Percentiles rank a stretch among this genome's conserved stretches.
These are phyloP conservation scores for Suaeda aralocaspica DNA, from an alignment of 148 eudicot species.

Conservation along the genomic window DNA sequence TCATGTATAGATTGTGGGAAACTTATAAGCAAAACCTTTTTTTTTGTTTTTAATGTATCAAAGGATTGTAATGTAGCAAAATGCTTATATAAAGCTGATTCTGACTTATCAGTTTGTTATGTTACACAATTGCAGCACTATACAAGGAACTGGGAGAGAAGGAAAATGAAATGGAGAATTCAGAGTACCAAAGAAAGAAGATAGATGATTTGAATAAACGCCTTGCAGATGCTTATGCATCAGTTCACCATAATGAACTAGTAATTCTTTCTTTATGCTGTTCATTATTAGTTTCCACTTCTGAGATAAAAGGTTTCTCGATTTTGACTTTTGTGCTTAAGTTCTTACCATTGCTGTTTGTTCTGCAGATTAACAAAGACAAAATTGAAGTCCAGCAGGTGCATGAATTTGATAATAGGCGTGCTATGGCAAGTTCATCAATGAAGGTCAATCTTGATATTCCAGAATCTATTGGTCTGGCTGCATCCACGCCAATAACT, in stretches of 20 bases:
- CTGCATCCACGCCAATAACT: constrained; percentile 34
- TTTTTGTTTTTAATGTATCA: neutral
- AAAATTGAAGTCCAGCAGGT: constrained; percentile 48
- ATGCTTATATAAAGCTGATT: neutral
- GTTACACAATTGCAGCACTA: constrained; percentile 46
- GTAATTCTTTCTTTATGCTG: constrained; percentile 40
- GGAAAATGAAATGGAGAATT: constrained; percentile 65
- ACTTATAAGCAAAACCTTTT: neutral
- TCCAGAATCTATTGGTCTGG: constrained; percentile 85
- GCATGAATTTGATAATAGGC: constrained; percentile 54
- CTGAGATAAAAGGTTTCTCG: neutral
- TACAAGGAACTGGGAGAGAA: constrained; percentile 76
- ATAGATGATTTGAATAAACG: constrained; percentile 64
- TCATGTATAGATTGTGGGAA: neutral
- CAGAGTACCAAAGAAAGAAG: constrained; percentile 66
- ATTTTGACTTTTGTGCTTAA: neutral
- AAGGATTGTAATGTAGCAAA: neutral
- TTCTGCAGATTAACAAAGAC: constrained; percentile 49
- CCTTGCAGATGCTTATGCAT: constrained; percentile 64
- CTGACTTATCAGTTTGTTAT: neutral
- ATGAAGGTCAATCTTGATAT: constrained; percentile 68
- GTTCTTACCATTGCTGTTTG: neutral
- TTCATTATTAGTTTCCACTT: neutral
- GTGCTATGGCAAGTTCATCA: constrained; percentile 43
- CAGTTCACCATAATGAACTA: constrained; percentile 67